phyloP scores from a whole-genome alignment of 2,329 filamentous ascomycete species.

The Dothistroma septosporum region DNA sequence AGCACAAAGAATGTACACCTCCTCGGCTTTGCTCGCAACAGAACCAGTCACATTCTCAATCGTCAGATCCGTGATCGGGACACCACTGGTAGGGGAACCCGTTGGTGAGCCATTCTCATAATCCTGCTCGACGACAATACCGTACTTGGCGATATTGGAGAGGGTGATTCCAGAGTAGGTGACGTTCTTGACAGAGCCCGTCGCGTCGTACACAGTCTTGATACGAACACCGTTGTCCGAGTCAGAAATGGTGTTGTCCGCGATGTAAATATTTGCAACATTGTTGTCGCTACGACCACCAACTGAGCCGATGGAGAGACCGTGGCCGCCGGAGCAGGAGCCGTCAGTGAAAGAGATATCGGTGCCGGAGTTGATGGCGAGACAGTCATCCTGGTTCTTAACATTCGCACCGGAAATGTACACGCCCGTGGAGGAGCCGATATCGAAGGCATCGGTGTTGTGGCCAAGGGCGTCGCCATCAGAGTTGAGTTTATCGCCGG shows the following conservation, averaged over 20 bases:
- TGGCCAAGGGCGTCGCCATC: conserved; percentile 37
- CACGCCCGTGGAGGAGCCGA: conserved; percentile 31
- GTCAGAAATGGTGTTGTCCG: conserved; percentile 46
- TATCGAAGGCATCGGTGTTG: conserved; percentile 38
- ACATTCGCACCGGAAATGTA: conserved; percentile 30
- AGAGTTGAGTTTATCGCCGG: conserved; percentile 37
- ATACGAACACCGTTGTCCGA: conserved; percentile 56
- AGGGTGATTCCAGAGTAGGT: conserved; percentile 54
- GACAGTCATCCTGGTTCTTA: conserved; percentile 35
- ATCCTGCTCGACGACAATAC: conserved; percentile 57
- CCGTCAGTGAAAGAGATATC: conserved; percentile 27
- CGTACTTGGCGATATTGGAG: conserved; percentile 50
- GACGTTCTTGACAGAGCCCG: conserved; percentile 50
- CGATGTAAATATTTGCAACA: conserved; percentile 52
- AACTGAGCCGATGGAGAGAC: conserved; percentile 40
- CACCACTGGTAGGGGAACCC: conserved; percentile 46
- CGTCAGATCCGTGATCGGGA: conserved; percentile 52
- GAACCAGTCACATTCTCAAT: conserved; percentile 45
- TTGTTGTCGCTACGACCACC: conserved; percentile 51
- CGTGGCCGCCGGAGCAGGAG: conserved; percentile 25
- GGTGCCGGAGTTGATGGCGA: conserved; percentile 30
- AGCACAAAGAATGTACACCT: conserved; percentile 54
- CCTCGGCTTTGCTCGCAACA: conserved; percentile 36
- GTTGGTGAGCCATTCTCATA: conserved; percentile 49
- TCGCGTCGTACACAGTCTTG: conserved; percentile 51